Conservation (phyloP, 2,329 filamentous ascomycete genomes). For the Neocatenulostroma microsporum region DNA sequence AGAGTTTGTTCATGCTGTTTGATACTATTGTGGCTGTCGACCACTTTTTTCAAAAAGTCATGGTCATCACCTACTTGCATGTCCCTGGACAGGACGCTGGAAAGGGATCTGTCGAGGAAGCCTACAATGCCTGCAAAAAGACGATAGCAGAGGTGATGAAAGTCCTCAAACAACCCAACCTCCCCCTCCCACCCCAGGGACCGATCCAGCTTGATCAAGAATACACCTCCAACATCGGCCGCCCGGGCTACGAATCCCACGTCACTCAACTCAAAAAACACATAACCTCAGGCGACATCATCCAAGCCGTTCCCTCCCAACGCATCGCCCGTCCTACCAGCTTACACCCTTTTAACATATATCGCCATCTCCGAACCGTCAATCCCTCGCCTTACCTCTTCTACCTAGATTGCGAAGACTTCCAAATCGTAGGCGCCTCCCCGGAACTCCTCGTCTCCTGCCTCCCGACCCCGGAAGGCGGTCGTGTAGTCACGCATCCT, state of each 20-base stretch:
- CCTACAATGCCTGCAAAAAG: constrained; percentile 60
- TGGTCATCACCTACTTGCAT: constrained; percentile 83
- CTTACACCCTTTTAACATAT: constrained; percentile 96
- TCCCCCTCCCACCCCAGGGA: constrained; percentile 59
- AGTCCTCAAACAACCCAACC: constrained; percentile 63
- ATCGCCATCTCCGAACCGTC: constrained; percentile 89
- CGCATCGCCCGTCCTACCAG: constrained; percentile 81
- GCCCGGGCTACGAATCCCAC: constrained; percentile 80
- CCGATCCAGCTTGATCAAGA: constrained; percentile 66
- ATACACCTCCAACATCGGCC: constrained; percentile 88
- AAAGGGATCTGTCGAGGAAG: constrained; percentile 50
- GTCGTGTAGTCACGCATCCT: constrained; percentile 87
- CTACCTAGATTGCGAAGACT: constrained; percentile 83
- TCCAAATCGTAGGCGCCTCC: constrained; percentile 91
- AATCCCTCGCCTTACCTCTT: constrained; percentile 98
- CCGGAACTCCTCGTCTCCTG: constrained; percentile 92
- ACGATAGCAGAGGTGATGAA: constrained; percentile 61
- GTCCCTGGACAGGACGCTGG: constrained; percentile 43
- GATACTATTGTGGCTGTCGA: constrained; percentile 93
- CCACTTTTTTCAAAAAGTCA: constrained; percentile 85
- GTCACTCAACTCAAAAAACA: constrained; percentile 81
- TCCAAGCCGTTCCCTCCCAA: constrained; percentile 94
- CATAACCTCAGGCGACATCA: constrained; percentile 87
- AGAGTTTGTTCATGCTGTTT: constrained; percentile 95
- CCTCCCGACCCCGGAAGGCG: constrained; percentile 49